Conservation (phyloP, 805 yeast species). For the Ogataea pignaliae region DNA sequence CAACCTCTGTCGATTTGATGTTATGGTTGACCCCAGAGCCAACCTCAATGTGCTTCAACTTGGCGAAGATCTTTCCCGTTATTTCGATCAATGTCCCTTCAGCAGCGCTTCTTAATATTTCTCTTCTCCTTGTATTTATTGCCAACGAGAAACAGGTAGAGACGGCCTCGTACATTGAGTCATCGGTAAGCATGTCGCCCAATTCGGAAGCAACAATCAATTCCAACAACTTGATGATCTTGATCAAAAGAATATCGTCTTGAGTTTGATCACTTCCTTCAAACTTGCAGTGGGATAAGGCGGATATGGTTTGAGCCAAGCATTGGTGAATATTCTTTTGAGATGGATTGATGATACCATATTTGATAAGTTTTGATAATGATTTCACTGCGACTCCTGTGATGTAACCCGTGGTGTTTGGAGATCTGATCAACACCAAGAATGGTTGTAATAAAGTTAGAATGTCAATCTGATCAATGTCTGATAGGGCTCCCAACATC, state of each 20-base stretch:
- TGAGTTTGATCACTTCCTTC: constrained; percentile 91
- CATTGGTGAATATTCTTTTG: constrained; percentile 55
- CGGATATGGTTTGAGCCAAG: constrained; percentile 60
- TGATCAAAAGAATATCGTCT: constrained; percentile 86
- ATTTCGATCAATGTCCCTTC: constrained; percentile 73
- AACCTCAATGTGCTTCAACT: constrained; percentile 48
- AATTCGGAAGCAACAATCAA: constrained; percentile 58
- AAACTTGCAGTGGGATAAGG: constrained; percentile 90
- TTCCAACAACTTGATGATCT: constrained; percentile 74
- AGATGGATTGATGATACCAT: constrained; percentile 54
- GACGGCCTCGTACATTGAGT: constrained; percentile 79
- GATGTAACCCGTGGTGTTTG: constrained; percentile 80
- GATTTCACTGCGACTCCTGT: constrained; percentile 79
- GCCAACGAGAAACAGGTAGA: constrained; percentile 91
- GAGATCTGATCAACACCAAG: constrained; percentile 73
- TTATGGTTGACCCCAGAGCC: constrained; percentile 26
- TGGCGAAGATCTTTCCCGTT: constrained; percentile 62
- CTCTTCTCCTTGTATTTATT: constrained; percentile 87
- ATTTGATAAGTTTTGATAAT: constrained; percentile 65
- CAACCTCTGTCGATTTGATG: constrained; percentile 24
- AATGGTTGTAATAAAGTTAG: constrained; percentile 82
- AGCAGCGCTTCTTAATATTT: constrained; percentile 82
- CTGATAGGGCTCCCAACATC: constrained; percentile 53
- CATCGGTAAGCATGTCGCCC: constrained; percentile 69
- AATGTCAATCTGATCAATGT: constrained; percentile 58